Base-by-base conservation (phyloP, 495 filamentous ascomycete genomes). In the Aspergillus avenaceus region DNA sequence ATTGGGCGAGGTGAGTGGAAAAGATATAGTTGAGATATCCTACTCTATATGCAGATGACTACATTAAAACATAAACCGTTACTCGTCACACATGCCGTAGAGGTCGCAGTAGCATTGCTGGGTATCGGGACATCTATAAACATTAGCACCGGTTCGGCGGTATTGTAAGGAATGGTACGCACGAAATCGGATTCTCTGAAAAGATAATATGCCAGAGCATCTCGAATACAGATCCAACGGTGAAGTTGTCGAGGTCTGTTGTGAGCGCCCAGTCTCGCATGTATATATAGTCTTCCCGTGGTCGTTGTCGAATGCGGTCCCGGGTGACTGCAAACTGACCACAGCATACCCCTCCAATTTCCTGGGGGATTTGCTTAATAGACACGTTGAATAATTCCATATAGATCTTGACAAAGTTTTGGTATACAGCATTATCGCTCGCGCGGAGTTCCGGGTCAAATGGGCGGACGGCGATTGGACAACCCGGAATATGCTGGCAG, bases 131-230 rank as follows among this genome's bases (percentile, higher is more conserved):
- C 50, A 52, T 32, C 50, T 52, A 12, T 29, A 3, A 8, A 11
- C 9, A 34, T 52, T 21, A 52, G 50, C 18, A 41, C 5, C 14
- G 4, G 4, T n/a, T 28, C 18, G 13, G 7, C 24, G 13, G 34
- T 4, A 22, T 13, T n/a, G 23, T 5, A 38, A 2, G 28, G 8
- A 40, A 8, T 36, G 29, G 18, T 36, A 45, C 49, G 11, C 37
- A 51, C 49, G 41, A 43, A 25, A 51, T 23, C 2, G 40, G 32
- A 25, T 27, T 23, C 21, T 51, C 49, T 21, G 38, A 64, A 36
- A 75, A 82, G 53, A 78, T 62, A 56, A 81, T 73, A 63, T 86
- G 83, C 83, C 84, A 86, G 38, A 77, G 55, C 53, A 80, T 84
- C 65, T 86, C 84, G 61, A 84, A 66, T 9, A 86, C 68, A 13